Evolutionary conservation across 176 grass and related monocot genomes (phyloP).

Genomic region (Hordeum marinum): DNA sequence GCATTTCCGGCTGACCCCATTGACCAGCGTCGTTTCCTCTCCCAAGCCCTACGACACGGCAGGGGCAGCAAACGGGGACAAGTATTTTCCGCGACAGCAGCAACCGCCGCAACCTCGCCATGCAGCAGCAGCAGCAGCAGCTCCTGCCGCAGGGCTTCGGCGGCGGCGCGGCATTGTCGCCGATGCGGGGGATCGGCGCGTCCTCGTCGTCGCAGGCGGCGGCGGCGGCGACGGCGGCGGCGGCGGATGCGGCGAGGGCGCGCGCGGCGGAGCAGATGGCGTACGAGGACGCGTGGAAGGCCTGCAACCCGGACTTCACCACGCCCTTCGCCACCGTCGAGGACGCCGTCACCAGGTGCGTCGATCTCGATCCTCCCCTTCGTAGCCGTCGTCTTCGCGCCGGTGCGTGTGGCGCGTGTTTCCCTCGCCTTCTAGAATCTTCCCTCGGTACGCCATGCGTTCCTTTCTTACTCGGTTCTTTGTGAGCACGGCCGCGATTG

Average conservation of each 20-base stretch:
- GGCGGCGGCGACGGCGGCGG: not conserved
- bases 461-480: not conserved
- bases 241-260: not conserved
- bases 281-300: slow-evolving; percentile 52
- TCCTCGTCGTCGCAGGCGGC: not conserved
- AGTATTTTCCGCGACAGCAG: not conserved
- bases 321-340: slow-evolving; percentile 64
- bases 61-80: not conserved
- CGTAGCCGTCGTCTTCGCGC: not conserved
- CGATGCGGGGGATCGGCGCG: not conserved
- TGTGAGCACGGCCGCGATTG: not conserved
- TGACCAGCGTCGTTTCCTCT: not conserved
- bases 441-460: not conserved
- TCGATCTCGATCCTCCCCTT: not conserved
- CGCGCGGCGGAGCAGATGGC: slow-evolving; percentile 53
- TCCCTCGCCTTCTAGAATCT: not conserved
- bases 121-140: slow-evolving; percentile 17
- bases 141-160: not conserved
- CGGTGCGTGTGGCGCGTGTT: not conserved
- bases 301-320: slow-evolving; percentile 47
- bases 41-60: slow-evolving; percentile 13
- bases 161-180: not conserved
- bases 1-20: slow-evolving; percentile 2
- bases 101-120: slow-evolving; percentile 7
- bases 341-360: slow-evolving; percentile 55